phyloP scores from a whole-genome alignment of 768 basidiomycete species.

The Lactifluus rugatus region DNA sequence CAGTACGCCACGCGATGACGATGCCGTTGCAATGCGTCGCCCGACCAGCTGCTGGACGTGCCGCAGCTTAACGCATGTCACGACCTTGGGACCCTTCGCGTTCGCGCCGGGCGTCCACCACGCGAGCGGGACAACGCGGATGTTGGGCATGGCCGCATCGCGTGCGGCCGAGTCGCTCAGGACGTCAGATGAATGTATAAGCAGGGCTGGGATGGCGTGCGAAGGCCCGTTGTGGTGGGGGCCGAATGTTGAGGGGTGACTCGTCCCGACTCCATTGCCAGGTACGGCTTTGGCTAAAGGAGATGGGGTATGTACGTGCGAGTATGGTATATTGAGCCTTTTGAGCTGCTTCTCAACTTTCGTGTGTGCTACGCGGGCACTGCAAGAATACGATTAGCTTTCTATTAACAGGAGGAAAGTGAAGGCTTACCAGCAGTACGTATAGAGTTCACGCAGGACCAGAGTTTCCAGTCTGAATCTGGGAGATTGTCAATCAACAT shows the following conservation, averaged over 20 bases:
- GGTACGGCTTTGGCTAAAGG: slow-evolving; percentile 27
- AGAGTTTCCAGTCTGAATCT: slow-evolving; percentile 64
- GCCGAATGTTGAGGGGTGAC: slow-evolving; percentile 35
- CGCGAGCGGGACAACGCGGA: slow-evolving; percentile 77
- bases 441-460: slow-evolving; percentile 68
- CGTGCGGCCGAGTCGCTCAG: slow-evolving; percentile 76
- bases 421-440: slow-evolving; percentile 68
- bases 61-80: slow-evolving; percentile 85
- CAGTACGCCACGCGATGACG: slow-evolving; percentile 51
- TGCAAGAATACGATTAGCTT: slow-evolving; percentile 24
- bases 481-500: neutral
- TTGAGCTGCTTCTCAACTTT: slow-evolving; percentile 86
- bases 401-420: neutral
- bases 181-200: slow-evolving; percentile 74
- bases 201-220: slow-evolving; percentile 72
- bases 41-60: slow-evolving; percentile 83
- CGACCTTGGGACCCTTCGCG: slow-evolving; percentile 39
- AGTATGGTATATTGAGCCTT: slow-evolving; percentile 66
- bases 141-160: slow-evolving; percentile 89
- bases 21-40: slow-evolving; percentile 37
- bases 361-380: slow-evolving; percentile 84
- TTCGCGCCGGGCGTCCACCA: slow-evolving; percentile 59
- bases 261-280: neutral
- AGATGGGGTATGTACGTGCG: slow-evolving; percentile 53
- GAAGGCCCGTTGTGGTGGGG: slow-evolving; percentile 64